These are phyloP conservation scores for Themeda triandra DNA, from an alignment of 176 grass and related monocot genomes.

Conservation along the genomic window DNA sequence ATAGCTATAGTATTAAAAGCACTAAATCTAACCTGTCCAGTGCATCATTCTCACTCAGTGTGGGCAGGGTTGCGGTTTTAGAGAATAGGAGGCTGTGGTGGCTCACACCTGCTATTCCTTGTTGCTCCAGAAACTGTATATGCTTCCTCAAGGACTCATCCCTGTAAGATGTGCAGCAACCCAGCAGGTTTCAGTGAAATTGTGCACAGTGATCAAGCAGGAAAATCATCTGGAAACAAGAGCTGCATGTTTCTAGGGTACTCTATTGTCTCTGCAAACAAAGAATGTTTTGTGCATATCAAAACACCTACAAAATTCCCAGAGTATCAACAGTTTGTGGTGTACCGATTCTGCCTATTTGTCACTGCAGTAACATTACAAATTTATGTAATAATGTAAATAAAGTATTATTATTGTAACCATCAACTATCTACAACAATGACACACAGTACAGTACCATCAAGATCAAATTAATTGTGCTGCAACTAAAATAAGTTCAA, in stretches of 20 bases:
- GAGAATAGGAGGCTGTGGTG: slow-evolving; percentile 92
- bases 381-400: background rate
- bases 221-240: slow-evolving; percentile 16
- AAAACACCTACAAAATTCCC: background rate
- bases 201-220: background rate
- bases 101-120: slow-evolving; percentile 83
- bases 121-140: slow-evolving; percentile 70
- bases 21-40: slow-evolving; percentile 40
- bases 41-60: slow-evolving; percentile 41
- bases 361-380: background rate
- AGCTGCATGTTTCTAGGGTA: background rate
- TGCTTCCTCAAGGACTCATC: slow-evolving; percentile 62
- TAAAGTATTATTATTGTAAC: background rate
- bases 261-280: background rate
- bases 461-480: background rate
- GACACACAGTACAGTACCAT: background rate
- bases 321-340: background rate
- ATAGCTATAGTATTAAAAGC: background rate
- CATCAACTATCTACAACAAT: background rate
- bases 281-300: background rate
- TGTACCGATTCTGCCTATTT: background rate
- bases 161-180: slow-evolving; percentile 41
- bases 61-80: slow-evolving; percentile 74
- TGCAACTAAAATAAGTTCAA: slow-evolving; percentile 2
- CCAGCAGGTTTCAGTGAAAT: slow-evolving; percentile 5